Conservation (phyloP, 129 eudicot species). For the Flaveria bidentis region DNA sequence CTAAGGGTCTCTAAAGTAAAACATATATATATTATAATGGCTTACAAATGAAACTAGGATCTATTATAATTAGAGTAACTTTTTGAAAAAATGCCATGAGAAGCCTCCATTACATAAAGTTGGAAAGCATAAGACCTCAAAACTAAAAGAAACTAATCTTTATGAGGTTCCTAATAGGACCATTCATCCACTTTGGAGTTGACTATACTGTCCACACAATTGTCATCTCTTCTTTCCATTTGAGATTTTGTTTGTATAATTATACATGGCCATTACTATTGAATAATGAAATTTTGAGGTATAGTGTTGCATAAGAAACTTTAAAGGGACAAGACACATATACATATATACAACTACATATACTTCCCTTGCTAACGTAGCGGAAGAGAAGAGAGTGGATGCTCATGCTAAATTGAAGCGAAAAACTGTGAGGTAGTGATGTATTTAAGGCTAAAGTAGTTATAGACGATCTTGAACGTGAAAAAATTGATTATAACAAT, state of each 20-base stretch:
- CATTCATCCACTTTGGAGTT: slow-evolving; percentile 49
- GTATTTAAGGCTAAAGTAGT: too few species aligned
- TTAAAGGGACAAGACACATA: neutral
- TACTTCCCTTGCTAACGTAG: too few species aligned
- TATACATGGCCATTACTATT: too few species aligned
- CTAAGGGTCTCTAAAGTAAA: neutral
- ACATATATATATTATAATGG: neutral
- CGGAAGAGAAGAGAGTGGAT: too few species aligned
- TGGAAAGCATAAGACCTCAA: slow-evolving; percentile 25
- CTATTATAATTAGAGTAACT: slow-evolving; percentile 4
- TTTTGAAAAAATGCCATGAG: slow-evolving; percentile 8
- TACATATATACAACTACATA: too few species aligned
- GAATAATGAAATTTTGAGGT: too few species aligned
- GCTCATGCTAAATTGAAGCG: too few species aligned
- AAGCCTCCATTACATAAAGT: slow-evolving; percentile 35
- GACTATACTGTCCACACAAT: slow-evolving; percentile 33
- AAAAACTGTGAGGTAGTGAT: too few species aligned
- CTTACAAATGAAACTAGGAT: slow-evolving; percentile 21
- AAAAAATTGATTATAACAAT: too few species aligned
- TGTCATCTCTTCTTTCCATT: slow-evolving; percentile 5
- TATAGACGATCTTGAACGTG: too few species aligned
- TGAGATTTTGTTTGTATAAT: neutral
- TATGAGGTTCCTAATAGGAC: slow-evolving; percentile 42
- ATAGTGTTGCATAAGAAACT: neutral
- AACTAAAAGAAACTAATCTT: slow-evolving; percentile 26